phyloP scores from a whole-genome alignment of 371 early-diverging fungal species.

The Thermomucor indicae-seudaticae region DNA sequence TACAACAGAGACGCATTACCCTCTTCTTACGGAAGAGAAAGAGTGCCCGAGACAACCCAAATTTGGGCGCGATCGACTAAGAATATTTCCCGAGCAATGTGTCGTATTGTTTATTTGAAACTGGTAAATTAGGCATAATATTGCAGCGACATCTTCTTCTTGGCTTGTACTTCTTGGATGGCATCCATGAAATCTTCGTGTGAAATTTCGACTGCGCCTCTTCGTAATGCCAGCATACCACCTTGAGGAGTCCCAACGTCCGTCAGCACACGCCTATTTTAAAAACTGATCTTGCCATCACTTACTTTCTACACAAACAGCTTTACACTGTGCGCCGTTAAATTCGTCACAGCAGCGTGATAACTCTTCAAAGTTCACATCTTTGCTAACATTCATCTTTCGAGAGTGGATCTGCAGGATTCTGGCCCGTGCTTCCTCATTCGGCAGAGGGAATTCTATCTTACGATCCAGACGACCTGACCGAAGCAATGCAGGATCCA shows the following conservation, averaged over 20 bases:
- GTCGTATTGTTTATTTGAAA: too few species aligned
- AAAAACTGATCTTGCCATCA: not conserved
- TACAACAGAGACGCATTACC: too few species aligned
- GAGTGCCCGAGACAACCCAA: too few species aligned
- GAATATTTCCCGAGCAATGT: not conserved
- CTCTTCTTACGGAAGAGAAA: too few species aligned
- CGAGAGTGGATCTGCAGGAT: constrained; percentile 99
- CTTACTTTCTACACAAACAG: constrained; percentile 88
- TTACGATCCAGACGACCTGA: constrained; percentile 99
- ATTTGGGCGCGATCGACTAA: too few species aligned
- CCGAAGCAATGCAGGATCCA: constrained; percentile 99
- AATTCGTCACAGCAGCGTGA: constrained; percentile 99
- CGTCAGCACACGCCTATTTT: not conserved
- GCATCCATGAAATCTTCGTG: constrained; percentile 99
- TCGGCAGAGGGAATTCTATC: constrained; percentile 99
- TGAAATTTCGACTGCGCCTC: constrained; percentile 84
- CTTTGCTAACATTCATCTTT: constrained; percentile 96
- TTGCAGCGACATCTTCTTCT: constrained; percentile 98
- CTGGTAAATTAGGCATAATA: constrained; percentile 94
- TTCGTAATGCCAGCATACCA: constrained; percentile 97
- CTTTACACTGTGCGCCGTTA: constrained; percentile 99
- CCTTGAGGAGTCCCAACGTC: constrained; percentile 7
- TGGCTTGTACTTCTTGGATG: constrained; percentile 99
- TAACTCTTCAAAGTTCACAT: constrained; percentile 99
- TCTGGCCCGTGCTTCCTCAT: constrained; percentile 97